Evolutionary conservation across 2,329 filamentous ascomycete genomes (phyloP).

Genomic region (Ophiosphaerella herpotricha): DNA sequence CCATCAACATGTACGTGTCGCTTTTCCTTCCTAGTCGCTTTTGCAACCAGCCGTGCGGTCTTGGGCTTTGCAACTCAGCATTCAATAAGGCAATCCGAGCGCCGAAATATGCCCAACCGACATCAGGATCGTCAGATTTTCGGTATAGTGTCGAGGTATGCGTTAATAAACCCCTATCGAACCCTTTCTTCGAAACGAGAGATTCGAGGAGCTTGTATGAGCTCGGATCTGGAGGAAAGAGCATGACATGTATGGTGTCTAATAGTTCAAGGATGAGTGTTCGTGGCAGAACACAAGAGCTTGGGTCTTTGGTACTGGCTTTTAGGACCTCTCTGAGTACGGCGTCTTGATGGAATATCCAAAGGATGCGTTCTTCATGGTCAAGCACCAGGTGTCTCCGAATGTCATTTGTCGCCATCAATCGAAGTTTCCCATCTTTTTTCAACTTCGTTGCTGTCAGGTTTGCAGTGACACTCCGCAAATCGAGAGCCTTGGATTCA

Average conservation of each 20-base stretch:
- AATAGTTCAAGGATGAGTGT: constrained; percentile 8
- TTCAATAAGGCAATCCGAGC: constrained; percentile 19
- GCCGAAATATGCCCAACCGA: constrained; percentile 35
- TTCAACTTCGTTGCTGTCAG: neutral
- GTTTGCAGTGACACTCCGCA: neutral
- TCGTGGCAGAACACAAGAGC: constrained; percentile 6
- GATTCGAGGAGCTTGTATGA: constrained; percentile 14
- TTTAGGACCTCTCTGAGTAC: constrained; percentile 11
- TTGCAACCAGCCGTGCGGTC: constrained; percentile 31
- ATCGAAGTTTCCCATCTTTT: neutral
- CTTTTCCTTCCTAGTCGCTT: neutral
- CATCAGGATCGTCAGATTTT: constrained; percentile 18
- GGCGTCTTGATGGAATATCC: constrained; percentile 12
- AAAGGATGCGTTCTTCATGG: neutral
- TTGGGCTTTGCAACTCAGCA: constrained; percentile 30
- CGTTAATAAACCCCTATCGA: constrained; percentile 7
- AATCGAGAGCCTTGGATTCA: neutral
- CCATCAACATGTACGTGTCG: constrained; percentile 34
- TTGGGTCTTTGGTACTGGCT: neutral
- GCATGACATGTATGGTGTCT: constrained; percentile 12
- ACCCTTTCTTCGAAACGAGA: constrained; percentile 4
- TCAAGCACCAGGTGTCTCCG: constrained; percentile 7
- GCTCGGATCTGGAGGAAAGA: constrained; percentile 10
- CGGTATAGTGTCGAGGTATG: constrained; percentile 8
- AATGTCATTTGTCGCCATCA: constrained; percentile 5